Evolutionary conservation across 768 basidiomycete species (phyloP), one percentile per base, ranked within the genome.

Genomic region (Paxillus involutus): DNA sequence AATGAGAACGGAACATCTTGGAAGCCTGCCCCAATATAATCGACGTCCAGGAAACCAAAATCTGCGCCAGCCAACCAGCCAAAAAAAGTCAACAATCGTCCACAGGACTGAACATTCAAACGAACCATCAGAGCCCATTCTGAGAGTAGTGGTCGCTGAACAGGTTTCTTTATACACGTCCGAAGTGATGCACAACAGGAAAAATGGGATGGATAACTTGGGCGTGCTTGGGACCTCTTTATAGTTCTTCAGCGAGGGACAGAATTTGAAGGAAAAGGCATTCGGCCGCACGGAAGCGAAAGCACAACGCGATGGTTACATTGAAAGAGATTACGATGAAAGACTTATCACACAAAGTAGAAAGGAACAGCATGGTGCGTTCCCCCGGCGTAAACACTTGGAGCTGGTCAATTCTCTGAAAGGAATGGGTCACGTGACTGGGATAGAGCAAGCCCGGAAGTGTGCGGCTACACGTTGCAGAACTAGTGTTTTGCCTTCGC

Each of bases 391-490:
- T 12, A 39, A 42, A 26, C 37, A 26, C 51, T 29, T 52, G 26
- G 44, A 33, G 21, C 33, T 33, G 21, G 13, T 17, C 30, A 19
- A 39, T 43, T 5, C 21, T 36, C 42, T 33, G 36, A 50, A 50
- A 26, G 16, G 43, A 42, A 21, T 21, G 17, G 16, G 11, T 39
- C 63, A 65, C 63, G 63, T 65, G 64, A 57, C 43, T 12, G 43
- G 51, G 39, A 71, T 59, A 70, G 35, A 65, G 58, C 59, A 70
- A 62, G 53, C 30, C 44, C 59, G 61, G 65, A 33, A 55, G 48
- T 24, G 52, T 33, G 63, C 68, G 60, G 52, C 33, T 36, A 45
- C 63, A 65, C 62, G 60, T 57, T 69, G 60, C 51, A 63, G 16
- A 49, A 45, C 47, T 33, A 41, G 57, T 40, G 16, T 56, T 47